Evolutionary conservation across 306 rosid genomes (phyloP).

Genomic region (Cicer yamashitae): DNA sequence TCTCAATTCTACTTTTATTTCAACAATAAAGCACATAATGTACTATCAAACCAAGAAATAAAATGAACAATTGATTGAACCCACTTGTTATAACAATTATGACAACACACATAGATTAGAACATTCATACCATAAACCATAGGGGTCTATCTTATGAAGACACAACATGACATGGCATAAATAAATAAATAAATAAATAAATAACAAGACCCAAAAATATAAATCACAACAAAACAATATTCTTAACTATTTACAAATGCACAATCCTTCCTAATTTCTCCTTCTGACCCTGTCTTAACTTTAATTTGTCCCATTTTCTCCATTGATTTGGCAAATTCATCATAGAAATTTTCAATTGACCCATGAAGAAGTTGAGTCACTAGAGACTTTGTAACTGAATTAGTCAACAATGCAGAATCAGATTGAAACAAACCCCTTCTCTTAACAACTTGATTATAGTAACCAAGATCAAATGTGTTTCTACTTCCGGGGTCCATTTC

Average conservation of each 20-base stretch:
- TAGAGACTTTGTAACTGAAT: conserved; percentile 54
- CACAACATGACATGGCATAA: conserved; percentile 34
- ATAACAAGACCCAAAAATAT: conserved; percentile 34
- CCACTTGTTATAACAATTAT: conserved; percentile 25
- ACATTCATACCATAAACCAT: conserved; percentile 9
- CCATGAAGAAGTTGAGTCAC: conserved; percentile 63
- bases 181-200: conserved; percentile 33
- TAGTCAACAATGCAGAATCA: conserved; percentile 71
- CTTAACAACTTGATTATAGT: conserved; percentile 63
- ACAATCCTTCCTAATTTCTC: conserved; percentile 86
- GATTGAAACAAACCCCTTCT: conserved; percentile 81
- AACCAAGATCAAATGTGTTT: conserved; percentile 79
- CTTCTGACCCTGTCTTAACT: conserved; percentile 76
- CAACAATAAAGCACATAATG: conserved; percentile 39
- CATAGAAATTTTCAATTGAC: conserved; percentile 55
- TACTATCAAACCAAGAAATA: conserved; percentile 31
- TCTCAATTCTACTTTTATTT: conserved; percentile 38
- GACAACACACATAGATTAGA: conserved; percentile 22
- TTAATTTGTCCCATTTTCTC: conserved; percentile 79
- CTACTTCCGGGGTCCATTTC: conserved; percentile 97
- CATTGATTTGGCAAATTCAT: conserved; percentile 67
- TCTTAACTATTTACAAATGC: conserved; percentile 64
- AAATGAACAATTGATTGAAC: conserved; percentile 29
- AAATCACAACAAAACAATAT: not conserved
- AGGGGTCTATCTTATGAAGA: not conserved